Evolutionary conservation across 1,284 basidiomycete genomes (phyloP), one percentile per base, ranked within the genome.

Genomic region (Cutaneotrichosporon sp.): DNA sequence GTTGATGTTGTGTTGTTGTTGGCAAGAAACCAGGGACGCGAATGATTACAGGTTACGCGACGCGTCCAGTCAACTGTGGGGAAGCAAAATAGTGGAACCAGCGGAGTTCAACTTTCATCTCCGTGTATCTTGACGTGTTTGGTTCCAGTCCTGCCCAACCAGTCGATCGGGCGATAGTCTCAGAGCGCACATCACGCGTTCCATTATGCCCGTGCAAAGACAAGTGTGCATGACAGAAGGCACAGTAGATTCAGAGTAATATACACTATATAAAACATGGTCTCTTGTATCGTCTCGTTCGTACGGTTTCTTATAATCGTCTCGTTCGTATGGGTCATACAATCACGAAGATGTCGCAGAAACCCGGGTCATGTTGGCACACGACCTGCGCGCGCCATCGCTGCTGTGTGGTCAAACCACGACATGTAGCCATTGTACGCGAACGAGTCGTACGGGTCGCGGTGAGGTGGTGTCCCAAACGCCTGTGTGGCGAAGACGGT

Each of bases 1-100:
- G n/a, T n/a, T n/a, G n/a, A n/a, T n/a, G 33, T 6, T 27, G 39
- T 31, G 35, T 29, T 27, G 27, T 43, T 48, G 51, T 44, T n/a
- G 42, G 16, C 27, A 17, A 25, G 27, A 44, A 19, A 22, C 10
- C 5, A 38, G 19, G 10, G 20, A 43, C 41, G 27, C 25, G 26
- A 43, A 27, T 35, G 35, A n/a, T n/a, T 20, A 38, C 19, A 19
- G 10, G 22, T 20, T 14, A 43, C 42, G 42, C 42, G 42, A 32
- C 42, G 42, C 42, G 42, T 44, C 42, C 29, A 44, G 17, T 44
- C 42, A 44, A 32, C 17, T 44, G 17, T 17, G 17, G 29, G 27
- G 27, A 29, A 44, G 11, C 27, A 22, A 14, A 19, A 19, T 19
- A 17, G 27, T 10, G n/a, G 42, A 29, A 19, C 12, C 14, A 14